These are phyloP conservation scores for Ophioceras dolichostomum DNA, from an alignment of 2,329 filamentous ascomycete genomes.

Conservation along the genomic window DNA sequence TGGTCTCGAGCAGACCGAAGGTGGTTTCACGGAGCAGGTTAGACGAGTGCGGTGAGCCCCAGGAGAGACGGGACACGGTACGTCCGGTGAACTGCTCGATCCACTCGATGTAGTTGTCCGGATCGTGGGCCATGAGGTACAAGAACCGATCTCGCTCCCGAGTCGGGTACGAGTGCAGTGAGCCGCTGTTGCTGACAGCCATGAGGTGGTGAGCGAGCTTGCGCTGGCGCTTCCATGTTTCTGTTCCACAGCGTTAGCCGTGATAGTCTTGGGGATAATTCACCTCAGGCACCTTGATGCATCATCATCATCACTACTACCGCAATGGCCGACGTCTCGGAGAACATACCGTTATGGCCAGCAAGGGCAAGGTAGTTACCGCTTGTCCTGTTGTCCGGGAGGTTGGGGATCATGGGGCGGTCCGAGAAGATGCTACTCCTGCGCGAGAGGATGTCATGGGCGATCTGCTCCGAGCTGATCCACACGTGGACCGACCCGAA, in stretches of 20 bases:
- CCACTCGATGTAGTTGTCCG: slow-evolving; percentile 29
- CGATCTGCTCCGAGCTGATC: slow-evolving; percentile 33
- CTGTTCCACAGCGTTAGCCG: too few species aligned
- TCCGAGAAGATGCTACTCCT: slow-evolving; percentile 32
- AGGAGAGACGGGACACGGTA: slow-evolving; percentile 30
- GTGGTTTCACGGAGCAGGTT: slow-evolving; percentile 28
- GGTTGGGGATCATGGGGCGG: slow-evolving; percentile 30
- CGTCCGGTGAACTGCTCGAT: slow-evolving; percentile 34
- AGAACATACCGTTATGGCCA: slow-evolving; percentile 28
- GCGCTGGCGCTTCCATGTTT: slow-evolving; percentile 35
- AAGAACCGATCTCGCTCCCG: slow-evolving; percentile 32
- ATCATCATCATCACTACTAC: background rate
- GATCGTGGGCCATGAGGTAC: slow-evolving; percentile 24
- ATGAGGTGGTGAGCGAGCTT: slow-evolving; percentile 31
- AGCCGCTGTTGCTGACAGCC: slow-evolving; percentile 20
- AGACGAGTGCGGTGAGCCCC: slow-evolving; percentile 29
- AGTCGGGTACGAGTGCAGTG: slow-evolving; percentile 27
- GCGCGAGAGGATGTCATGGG: slow-evolving; percentile 29
- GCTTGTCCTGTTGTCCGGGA: slow-evolving; percentile 32
- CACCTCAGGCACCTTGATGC: too few species aligned
- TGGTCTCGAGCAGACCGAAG: slow-evolving; percentile 30
- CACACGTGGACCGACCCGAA: slow-evolving; percentile 33
- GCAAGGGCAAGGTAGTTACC: slow-evolving; percentile 33
- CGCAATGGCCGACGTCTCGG: slow-evolving; percentile 14
- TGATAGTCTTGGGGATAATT: too few species aligned